Percentiles rank a stretch among this genome's conserved stretches.
Conservation (phyloP, 106 monocot species). For the Dendrobium nobile region DNA sequence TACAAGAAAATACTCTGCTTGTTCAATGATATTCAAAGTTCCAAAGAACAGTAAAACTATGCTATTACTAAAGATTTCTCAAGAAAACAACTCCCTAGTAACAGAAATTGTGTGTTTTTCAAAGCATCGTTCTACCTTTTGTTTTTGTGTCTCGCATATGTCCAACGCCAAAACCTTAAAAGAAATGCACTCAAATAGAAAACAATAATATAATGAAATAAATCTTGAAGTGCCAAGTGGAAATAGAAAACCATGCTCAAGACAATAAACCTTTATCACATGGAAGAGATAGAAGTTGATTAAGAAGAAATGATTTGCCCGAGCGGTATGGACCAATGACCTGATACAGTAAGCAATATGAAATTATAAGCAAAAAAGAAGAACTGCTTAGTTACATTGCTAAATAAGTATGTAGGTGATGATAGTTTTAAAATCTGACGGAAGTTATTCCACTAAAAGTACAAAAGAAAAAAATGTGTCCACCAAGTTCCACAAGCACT, state of each 20-base stretch:
- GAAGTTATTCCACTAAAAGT: not conserved
- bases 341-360: constrained; percentile 24
- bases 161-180: constrained; percentile 96
- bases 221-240: not conserved
- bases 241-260: not conserved
- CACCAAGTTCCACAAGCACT: not conserved
- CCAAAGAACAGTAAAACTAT: not conserved
- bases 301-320: constrained; percentile 97
- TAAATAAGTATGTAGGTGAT: not conserved
- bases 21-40: not conserved
- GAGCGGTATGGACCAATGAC: constrained; percentile 99
- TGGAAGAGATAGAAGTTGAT: constrained; percentile 92
- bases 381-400: not conserved
- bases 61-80: not conserved
- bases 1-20: constrained; percentile 18
- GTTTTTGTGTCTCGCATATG: constrained; percentile 99
- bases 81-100: constrained; percentile 1
- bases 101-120: not conserved
- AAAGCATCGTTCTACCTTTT: constrained; percentile 54
- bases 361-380: not conserved
- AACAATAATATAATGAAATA: not conserved
- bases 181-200: not conserved
- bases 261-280: constrained; percentile 85
- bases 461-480: not conserved
- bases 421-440: constrained; percentile 1